Conservation (phyloP, 805 yeast species). For the Candida palmyrensis region DNA sequence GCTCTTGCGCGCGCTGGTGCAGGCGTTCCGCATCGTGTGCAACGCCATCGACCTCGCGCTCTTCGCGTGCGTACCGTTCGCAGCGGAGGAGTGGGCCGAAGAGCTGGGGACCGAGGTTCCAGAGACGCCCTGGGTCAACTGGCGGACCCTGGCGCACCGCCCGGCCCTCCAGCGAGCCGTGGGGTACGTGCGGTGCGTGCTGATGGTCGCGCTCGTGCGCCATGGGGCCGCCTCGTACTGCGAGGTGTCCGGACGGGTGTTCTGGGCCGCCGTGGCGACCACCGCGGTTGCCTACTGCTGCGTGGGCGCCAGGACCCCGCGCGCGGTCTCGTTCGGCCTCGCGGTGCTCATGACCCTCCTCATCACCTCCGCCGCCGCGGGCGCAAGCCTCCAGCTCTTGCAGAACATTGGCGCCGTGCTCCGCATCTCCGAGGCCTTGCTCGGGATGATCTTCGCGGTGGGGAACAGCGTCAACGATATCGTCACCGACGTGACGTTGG, state of each 20-base stretch:
- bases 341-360: conserved; percentile 2
- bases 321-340: background rate
- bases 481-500: conserved; percentile 44
- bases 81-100: background rate
- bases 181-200: conserved; percentile 1
- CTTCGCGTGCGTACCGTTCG: conserved; percentile 3
- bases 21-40: conserved; percentile 1
- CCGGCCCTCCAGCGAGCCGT: background rate
- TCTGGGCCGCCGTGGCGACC: background rate
- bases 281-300: background rate
- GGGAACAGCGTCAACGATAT: conserved; percentile 51
- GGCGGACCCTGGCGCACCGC: background rate
- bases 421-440: conserved; percentile 39
- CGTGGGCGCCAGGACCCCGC: background rate
- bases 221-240: no score
- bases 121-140: conserved; percentile 1
- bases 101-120: background rate
- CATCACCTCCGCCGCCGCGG: background rate
- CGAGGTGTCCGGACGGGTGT: no score
- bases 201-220: background rate
- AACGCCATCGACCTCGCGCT: conserved; percentile 4
- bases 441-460: conserved; percentile 46
- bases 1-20: background rate
- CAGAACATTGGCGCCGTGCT: conserved; percentile 43
- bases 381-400: conserved; percentile 14